These are phyloP conservation scores for Dalbergia cochinchinensis DNA, from an alignment of 306 rosid species.

Conservation along the genomic window DNA sequence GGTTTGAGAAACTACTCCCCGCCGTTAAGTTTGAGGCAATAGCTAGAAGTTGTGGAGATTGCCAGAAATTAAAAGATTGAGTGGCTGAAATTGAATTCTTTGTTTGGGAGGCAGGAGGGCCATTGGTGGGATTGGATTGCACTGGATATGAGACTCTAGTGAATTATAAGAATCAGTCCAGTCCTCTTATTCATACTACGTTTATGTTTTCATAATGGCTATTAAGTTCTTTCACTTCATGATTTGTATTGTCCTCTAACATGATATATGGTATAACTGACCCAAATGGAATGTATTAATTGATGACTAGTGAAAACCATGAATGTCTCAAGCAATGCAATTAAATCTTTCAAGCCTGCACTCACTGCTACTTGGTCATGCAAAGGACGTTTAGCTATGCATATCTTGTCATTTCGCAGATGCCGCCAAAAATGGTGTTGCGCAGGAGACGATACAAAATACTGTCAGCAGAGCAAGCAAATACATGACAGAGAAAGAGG, in stretches of 20 bases:
- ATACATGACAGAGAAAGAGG: slow-evolving; percentile 86
- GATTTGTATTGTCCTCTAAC: background rate
- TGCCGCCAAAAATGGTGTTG: slow-evolving; percentile 53
- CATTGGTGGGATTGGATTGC: too few relatives aligned
- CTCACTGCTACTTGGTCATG: too few relatives aligned
- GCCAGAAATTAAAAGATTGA: background rate
- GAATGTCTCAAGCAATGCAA: too few relatives aligned
- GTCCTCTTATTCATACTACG: background rate
- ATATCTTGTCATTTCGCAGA: slow-evolving; percentile 36
- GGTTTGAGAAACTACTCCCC: background rate
- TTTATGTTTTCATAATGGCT: slow-evolving; percentile 6
- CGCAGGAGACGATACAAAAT: slow-evolving; percentile 53
- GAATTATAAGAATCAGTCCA: background rate
- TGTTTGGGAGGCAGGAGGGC: too few relatives aligned
- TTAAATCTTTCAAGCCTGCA: too few relatives aligned
- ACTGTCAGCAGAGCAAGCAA: slow-evolving; percentile 60
- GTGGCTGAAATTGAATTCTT: too few relatives aligned
- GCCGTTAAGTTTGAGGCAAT: background rate
- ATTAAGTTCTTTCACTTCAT: background rate
- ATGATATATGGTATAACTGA: background rate
- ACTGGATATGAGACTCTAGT: background rate
- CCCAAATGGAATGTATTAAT: background rate
- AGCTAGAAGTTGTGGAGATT: background rate
- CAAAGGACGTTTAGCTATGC: too few relatives aligned
- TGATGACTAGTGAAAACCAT: background rate